Base-by-base conservation (phyloP, 805 yeast species). In the Suhomyces canberraensis region DNA sequence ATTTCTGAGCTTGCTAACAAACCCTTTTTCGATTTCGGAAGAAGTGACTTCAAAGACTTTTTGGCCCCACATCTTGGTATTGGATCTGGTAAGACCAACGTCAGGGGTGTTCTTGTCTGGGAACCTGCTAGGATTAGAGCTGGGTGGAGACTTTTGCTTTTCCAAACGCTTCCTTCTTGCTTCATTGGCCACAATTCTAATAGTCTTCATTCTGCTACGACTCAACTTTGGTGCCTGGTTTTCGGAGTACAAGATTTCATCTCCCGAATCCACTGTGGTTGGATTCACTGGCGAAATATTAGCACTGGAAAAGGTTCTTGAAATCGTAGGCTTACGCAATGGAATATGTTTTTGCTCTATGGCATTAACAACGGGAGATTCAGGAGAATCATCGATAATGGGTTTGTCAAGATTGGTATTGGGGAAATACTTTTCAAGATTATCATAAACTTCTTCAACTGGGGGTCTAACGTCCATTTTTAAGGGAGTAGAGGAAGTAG, bases 41-140 rank as follows among this genome's bases (percentile, higher is more conserved):
- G 91, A 80, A 1, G 90, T 89, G 20, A 90, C 90, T 61, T 93
- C 98, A 21, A 89, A 82, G 11, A 88, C 95, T 44, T 76, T 82
- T 44, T 87, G 89, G 15, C 98, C 99, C 99, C 99, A 93, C 83
- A 93, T 77, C 63, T 93, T 95, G 1, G 99, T 93, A 52, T 93
- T 87, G 37, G 60, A 44, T 38, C 98, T 69, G 45, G 88, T 71
- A 24, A 91, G 57, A 6, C 81, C 51, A 36, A 35, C 40, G 18
- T 17, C 44, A 50, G 31, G 15, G 11, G 33, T 31, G 4, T 4
- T 11, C 8, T 18, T 19, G 15, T 29, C 18, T 11, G 29, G 21
- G 16, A 30, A 11, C 9, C 17, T 22, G 9, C 24, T 14, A 4
- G 31, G 15, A 16, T 18, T 16, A 5, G 26, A 14, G 8, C 14